These are phyloP conservation scores for Serendipita indica DNA, from an alignment of 768 basidiomycete genomes.

Conservation along the genomic window DNA sequence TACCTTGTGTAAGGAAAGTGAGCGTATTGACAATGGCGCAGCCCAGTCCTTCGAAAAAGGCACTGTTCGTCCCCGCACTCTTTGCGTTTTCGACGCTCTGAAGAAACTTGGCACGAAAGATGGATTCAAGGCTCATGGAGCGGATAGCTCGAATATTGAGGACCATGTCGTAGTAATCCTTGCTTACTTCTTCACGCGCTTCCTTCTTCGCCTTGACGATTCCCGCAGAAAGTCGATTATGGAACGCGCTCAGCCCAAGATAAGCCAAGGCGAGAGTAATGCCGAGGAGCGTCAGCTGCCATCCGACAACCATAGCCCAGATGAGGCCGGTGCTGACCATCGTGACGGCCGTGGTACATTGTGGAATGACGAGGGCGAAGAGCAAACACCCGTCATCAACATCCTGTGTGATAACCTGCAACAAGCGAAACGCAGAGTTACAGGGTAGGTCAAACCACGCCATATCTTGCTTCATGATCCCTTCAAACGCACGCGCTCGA, in stretches of 20 bases:
- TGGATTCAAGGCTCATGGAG: constrained; percentile 65
- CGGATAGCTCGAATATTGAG: constrained; percentile 77
- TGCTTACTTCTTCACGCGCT: constrained; percentile 72
- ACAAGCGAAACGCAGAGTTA: constrained; percentile 44
- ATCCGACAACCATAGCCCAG: constrained; percentile 83
- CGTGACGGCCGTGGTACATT: constrained; percentile 52
- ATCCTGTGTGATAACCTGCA: constrained; percentile 73
- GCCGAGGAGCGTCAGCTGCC: constrained; percentile 87
- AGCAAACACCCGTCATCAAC: constrained; percentile 74
- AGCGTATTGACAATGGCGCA: constrained; percentile 67
- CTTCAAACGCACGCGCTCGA: constrained; percentile 39
- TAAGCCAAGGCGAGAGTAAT: constrained; percentile 79
- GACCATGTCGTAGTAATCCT: constrained; percentile 72
- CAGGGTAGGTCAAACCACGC: constrained; percentile 65
- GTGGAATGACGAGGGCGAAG: constrained; percentile 55
- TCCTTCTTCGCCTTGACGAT: constrained; percentile 71
- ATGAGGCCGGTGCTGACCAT: constrained; percentile 76
- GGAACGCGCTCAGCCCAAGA: constrained; percentile 53
- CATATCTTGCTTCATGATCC: constrained; percentile 67
- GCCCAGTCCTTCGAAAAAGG: constrained; percentile 74
- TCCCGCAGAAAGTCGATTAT: constrained; percentile 52
- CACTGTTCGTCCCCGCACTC: constrained; percentile 54
- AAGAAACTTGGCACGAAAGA: constrained; percentile 59
- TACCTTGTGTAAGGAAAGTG: constrained; percentile 69
- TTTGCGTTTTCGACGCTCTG: constrained; percentile 44